Percentiles rank a stretch among this genome's conserved stretches.
phyloP scores from a whole-genome alignment of 306 rosid genomes.

The Dryas octopetala region DNA sequence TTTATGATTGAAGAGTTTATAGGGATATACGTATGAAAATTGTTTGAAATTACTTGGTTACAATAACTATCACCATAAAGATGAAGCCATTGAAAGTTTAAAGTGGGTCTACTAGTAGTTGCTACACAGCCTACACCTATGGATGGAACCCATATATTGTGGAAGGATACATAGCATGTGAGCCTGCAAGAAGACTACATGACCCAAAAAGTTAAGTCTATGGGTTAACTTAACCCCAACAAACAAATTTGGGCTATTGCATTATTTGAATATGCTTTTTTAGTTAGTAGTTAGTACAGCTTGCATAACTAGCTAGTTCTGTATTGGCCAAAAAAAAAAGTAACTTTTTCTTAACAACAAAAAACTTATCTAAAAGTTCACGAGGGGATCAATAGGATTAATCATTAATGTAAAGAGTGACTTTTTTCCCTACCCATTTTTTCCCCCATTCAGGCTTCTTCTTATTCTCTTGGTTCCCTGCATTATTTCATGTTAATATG shows the following conservation, averaged over 20 bases:
- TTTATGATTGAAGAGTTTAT: background rate
- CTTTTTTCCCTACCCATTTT: background rate
- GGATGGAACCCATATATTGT: background rate
- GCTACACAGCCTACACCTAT: background rate
- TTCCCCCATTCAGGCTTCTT: background rate
- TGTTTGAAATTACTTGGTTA: too few species aligned
- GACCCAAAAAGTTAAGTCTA: background rate
- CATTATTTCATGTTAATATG: background rate
- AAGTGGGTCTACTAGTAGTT: background rate
- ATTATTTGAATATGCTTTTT: background rate
- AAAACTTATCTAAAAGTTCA: background rate
- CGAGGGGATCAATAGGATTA: background rate
- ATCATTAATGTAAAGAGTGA: background rate
- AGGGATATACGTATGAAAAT: background rate
- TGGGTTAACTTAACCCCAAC: background rate
- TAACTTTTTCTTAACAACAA: too few species aligned
- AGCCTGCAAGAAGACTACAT: background rate
- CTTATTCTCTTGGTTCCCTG: background rate
- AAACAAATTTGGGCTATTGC: background rate
- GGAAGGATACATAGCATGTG: conserved; percentile 3
- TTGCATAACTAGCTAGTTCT: background rate
- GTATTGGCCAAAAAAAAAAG: background rate
- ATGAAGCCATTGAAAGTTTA: too few species aligned
- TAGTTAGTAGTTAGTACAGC: background rate
- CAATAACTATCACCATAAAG: background rate